Percentiles rank a stretch among this genome's conserved stretches.
Evolutionary conservation across 2,329 filamentous ascomycete species (phyloP).

Genomic region (Blumeriella jaapii): DNA sequence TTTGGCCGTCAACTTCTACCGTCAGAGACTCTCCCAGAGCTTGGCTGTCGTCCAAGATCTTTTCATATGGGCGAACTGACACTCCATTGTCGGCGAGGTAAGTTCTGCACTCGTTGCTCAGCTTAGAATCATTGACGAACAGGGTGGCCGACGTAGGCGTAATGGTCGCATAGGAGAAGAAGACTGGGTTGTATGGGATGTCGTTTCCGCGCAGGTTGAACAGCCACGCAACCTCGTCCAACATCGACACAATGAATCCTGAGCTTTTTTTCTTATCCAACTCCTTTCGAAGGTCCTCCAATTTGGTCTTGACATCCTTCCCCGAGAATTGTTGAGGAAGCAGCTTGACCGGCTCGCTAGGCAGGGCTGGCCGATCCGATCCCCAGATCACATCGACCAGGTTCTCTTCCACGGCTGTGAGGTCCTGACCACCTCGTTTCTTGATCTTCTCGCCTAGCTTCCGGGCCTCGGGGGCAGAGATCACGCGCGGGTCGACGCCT

Average conservation of each 20-base stretch:
- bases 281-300: conserved; percentile 79
- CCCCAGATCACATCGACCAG: conserved; percentile 90
- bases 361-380: conserved; percentile 56
- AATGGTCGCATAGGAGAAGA: conserved; percentile 90
- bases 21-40: conserved; percentile 41
- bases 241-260: conserved; percentile 84
- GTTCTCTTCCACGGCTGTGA: conserved; percentile 69
- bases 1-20: conserved; percentile 27
- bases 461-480: conserved; percentile 60
- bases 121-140: conserved; percentile 73
- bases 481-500: conserved; percentile 79
- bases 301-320: conserved; percentile 71
- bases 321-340: conserved; percentile 66
- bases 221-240: conserved; percentile 97
- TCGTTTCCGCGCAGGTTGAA: conserved; percentile 93
- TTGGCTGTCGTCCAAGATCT: conserved; percentile 69
- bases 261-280: conserved; percentile 79
- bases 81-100: conserved; percentile 63
- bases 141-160: conserved; percentile 67
- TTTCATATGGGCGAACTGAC: conserved; percentile 66
- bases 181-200: conserved; percentile 96
- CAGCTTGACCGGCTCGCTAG: conserved; percentile 63
- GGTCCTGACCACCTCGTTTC: conserved; percentile 68
- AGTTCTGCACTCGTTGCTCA: conserved; percentile 53
- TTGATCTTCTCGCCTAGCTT: conserved; percentile 79